phyloP scores from a whole-genome alignment of 148 eudicot genomes.

The Nyssa sinensis region DNA sequence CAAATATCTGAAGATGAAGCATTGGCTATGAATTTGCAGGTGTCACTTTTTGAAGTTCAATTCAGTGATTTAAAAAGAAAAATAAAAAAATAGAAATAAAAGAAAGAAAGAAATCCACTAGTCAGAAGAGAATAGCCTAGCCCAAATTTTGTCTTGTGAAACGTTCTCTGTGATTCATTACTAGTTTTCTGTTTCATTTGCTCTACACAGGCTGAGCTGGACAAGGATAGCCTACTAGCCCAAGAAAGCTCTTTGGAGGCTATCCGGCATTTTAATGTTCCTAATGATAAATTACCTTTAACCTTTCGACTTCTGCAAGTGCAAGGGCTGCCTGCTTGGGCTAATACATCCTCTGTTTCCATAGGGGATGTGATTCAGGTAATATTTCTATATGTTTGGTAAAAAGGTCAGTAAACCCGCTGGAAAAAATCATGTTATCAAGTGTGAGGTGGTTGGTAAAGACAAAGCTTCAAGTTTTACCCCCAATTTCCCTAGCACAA shows the following conservation, averaged over 20 bases:
- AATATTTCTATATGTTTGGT: background rate
- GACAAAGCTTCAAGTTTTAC: background rate
- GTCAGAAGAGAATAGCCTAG: no score
- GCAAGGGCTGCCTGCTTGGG: constrained; percentile 75
- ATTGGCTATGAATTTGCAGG: constrained; percentile 34
- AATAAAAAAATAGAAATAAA: background rate
- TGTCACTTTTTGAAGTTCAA: constrained; percentile 16
- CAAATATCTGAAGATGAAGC: constrained; percentile 44
- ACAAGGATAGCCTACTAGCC: constrained; percentile 16
- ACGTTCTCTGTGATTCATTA: background rate
- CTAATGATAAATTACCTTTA: constrained; percentile 46
- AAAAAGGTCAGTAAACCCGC: background rate
- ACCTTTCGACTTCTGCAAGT: constrained; percentile 82
- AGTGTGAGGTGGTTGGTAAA: background rate
- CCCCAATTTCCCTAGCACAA: background rate
- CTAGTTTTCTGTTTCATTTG: background rate
- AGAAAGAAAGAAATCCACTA: background rate
- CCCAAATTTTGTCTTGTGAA: background rate
- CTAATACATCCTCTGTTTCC: constrained; percentile 78
- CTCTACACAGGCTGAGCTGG: constrained; percentile 25
- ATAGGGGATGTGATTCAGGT: constrained; percentile 82
- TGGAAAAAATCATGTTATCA: background rate
- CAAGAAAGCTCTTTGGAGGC: constrained; percentile 46
- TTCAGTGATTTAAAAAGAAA: background rate
- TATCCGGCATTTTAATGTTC: constrained; percentile 48